Evolutionary conservation across 1,284 basidiomycete genomes (phyloP).

Genomic region (Cutaneotrichosporon sp.): DNA sequence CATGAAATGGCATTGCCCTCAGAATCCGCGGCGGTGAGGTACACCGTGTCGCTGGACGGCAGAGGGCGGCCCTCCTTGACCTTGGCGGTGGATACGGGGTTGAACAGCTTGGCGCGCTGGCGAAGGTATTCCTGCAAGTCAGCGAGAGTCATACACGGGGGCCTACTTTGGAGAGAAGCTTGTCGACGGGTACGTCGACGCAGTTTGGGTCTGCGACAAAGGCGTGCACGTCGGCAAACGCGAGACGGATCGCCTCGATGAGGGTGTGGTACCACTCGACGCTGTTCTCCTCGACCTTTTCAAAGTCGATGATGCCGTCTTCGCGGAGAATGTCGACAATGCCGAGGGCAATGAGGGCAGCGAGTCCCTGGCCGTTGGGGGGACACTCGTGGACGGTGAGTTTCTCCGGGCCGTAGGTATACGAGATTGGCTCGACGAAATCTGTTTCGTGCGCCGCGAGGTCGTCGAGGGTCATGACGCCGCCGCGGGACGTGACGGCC

Average conservation of each 20-base stretch:
- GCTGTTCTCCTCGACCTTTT: constrained; percentile 81
- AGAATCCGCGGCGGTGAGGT: constrained; percentile 82
- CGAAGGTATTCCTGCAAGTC: constrained; percentile 62
- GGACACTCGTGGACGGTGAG: constrained; percentile 68
- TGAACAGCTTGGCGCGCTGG: constrained; percentile 71
- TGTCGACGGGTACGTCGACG: constrained; percentile 64
- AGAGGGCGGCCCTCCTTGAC: constrained; percentile 52
- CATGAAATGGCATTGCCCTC: constrained; percentile 68
- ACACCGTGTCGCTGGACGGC: constrained; percentile 83
- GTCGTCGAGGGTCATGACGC: constrained; percentile 84
- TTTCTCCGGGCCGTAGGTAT: constrained; percentile 57
- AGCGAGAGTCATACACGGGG: not conserved
- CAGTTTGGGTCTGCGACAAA: constrained; percentile 83
- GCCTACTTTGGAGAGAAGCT: constrained; percentile 61
- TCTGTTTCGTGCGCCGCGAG: constrained; percentile 69
- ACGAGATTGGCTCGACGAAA: constrained; percentile 79
- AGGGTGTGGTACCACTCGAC: constrained; percentile 80
- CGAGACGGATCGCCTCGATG: constrained; percentile 57
- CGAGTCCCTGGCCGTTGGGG: constrained; percentile 92
- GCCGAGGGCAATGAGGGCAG: constrained; percentile 81
- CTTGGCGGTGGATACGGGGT: constrained; percentile 65
- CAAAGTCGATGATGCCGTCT: constrained; percentile 52
- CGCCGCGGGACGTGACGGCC: constrained; percentile 67
- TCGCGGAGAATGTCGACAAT: constrained; percentile 64
- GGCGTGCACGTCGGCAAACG: constrained; percentile 55